Evolutionary conservation across 202 grass and related monocot genomes (phyloP).

Genomic region (Elaeis oleifera): DNA sequence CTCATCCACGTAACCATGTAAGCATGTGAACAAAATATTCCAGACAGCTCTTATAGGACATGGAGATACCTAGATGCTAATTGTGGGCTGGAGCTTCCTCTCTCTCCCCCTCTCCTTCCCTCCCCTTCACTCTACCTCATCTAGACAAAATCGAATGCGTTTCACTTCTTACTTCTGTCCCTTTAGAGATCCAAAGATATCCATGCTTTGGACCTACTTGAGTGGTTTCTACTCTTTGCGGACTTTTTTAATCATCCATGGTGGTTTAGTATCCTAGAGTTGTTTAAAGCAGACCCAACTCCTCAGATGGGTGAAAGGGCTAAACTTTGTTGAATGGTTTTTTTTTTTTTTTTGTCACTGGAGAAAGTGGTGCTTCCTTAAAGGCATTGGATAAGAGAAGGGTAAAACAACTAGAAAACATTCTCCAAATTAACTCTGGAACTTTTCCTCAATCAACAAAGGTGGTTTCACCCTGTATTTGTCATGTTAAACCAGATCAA

Average conservation of each 20-base stretch:
- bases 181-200: neutral
- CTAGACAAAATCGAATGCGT: conserved; percentile 9
- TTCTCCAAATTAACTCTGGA: too few relatives aligned
- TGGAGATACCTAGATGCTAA: neutral
- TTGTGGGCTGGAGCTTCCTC: neutral
- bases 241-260: neutral
- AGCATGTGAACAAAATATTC: conserved; percentile 12
- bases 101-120: neutral
- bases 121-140: too few relatives aligned
- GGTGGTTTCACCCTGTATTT: too few relatives aligned
- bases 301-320: neutral
- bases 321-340: neutral
- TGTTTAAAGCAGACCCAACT: neutral
- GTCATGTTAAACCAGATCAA: too few relatives aligned
- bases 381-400: neutral
- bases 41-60: conserved; percentile 11
- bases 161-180: neutral
- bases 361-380: neutral
- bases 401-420: neutral
- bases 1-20: neutral
- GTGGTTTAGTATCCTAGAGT: neutral
- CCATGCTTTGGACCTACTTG: neutral
- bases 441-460: too few relatives aligned
- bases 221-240: neutral
- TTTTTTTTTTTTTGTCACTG: neutral